These are phyloP conservation scores for Moricandia arvensis DNA, from an alignment of 345 rosid genomes.

Conservation along the genomic window DNA sequence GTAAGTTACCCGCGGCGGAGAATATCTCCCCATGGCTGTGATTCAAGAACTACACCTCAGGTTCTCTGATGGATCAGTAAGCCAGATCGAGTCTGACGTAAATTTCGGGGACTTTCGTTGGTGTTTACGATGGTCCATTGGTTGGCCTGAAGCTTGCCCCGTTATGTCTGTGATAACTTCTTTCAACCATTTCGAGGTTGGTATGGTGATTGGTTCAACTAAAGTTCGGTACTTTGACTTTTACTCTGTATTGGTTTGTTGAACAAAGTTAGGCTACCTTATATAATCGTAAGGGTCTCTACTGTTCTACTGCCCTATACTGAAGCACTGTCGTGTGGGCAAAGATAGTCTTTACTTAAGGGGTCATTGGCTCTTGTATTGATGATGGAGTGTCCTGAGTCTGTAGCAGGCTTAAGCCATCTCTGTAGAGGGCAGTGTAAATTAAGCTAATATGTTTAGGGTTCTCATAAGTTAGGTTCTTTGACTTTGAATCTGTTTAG, in stretches of 20 bases:
- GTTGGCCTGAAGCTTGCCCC: constrained; percentile 86
- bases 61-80: constrained; percentile 86
- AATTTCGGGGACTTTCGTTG: constrained; percentile 90
- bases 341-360: no score
- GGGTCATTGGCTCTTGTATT: background rate
- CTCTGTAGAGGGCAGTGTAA: no score
- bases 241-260: background rate
- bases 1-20: constrained; percentile 67
- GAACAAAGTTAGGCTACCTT: constrained; percentile 22
- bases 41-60: constrained; percentile 86
- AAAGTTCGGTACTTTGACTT: background rate
- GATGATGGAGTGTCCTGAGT: no score
- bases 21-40: constrained; percentile 89
- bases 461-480: no score
- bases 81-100: constrained; percentile 93
- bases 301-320: no score
- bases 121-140: constrained; percentile 93
- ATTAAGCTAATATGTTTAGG: no score
- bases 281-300: no score
- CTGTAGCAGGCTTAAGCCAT: no score
- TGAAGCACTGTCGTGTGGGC: no score
- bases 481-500: no score
- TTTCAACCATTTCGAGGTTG: constrained; percentile 77
- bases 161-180: constrained; percentile 77
- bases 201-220: constrained; percentile 2